phyloP scores from a whole-genome alignment of 805 yeast species.

The Schwanniomyces polymorphus region DNA sequence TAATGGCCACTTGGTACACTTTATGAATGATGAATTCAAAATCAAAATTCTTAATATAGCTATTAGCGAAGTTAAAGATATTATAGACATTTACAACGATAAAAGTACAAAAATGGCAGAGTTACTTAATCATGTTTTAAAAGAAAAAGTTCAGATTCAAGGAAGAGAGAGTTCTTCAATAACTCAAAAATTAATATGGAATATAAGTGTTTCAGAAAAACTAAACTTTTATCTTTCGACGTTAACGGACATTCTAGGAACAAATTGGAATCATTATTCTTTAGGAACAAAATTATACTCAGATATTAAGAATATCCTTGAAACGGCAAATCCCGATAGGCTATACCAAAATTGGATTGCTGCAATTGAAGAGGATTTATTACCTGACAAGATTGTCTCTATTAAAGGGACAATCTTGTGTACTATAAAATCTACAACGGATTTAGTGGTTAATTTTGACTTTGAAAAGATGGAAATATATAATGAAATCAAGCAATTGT shows the following conservation, averaged over 20 bases:
- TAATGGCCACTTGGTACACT: constrained; percentile 15
- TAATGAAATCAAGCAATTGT: constrained; percentile 55
- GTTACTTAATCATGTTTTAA: background rate
- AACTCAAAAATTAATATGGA: constrained; percentile 13
- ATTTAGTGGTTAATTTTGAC: constrained; percentile 54
- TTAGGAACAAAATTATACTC: constrained; percentile 58
- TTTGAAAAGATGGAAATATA: constrained; percentile 38
- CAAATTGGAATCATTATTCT: constrained; percentile 38
- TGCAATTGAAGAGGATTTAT: constrained; percentile 1
- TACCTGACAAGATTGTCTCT: constrained; percentile 2
- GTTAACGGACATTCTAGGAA: constrained; percentile 28
- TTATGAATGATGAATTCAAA: constrained; percentile 38
- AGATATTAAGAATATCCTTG: constrained; percentile 47
- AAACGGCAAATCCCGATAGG: constrained; percentile 43
- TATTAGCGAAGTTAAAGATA: constrained; percentile 20
- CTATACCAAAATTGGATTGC: constrained; percentile 52
- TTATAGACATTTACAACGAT: constrained; percentile 13
- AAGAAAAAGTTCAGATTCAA: background rate
- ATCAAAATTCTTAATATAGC: constrained; percentile 29
- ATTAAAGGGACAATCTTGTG: constrained; percentile 9
- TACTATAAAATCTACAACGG: constrained; percentile 6
- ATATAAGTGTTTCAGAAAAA: constrained; percentile 19
- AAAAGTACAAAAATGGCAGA: constrained; percentile 1
- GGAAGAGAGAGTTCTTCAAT: background rate
- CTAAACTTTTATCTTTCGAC: constrained; percentile 20